Base-by-base conservation (phyloP, 164 flowering plant species). In the Malania oleifera region DNA sequence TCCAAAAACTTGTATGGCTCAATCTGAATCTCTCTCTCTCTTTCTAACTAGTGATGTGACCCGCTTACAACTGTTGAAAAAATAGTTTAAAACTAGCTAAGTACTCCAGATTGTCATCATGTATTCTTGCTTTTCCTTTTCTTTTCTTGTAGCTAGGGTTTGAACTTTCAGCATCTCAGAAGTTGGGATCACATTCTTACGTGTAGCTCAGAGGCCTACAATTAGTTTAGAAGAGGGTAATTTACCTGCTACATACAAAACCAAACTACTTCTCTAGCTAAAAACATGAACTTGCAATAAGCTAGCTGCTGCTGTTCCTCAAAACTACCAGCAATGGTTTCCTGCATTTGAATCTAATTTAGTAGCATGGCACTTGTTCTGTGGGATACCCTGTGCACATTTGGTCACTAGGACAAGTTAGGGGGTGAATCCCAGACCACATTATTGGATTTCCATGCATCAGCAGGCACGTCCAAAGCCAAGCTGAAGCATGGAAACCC, bases 351-450 rank as follows among this genome's bases (percentile, higher is more conserved):
- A 41, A 29, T n/a, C 24, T 10, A 11, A 40, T 56, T 54, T 73
- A 70, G 67, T 68, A n/a, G n/a, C n/a, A 29, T 55, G 69, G 48
- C 72, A 70, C 45, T 64, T 70, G 59, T 64, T 67, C n/a, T 26
- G 77, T 53, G 23, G 75, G 68, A 35, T 64, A 73, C 72, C 57
- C 59, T 3, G 79, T 59, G 24, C 75, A 70, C 38, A 72, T 43
- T 39, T 31, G 35, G 9, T 68, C 77, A 66, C 60, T 65, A 2
- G 77, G 78, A 61, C 62, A 67, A 26, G n/a, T n/a, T n/a, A n/a
- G 67, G 71, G 1, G 79, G 70, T 70, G 69, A 52, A 52, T 80
- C 84, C 77, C 76, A 73, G 9, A 52, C 0, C 43, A 71, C 53
- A 58, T n/a, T n/a, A n/a, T 59, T 67, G 1, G 73, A 63, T 60